Evolutionary conservation across 306 rosid genomes (phyloP), one percentile per base, ranked within the genome.

Genomic region (Dalbergia oliveri): DNA sequence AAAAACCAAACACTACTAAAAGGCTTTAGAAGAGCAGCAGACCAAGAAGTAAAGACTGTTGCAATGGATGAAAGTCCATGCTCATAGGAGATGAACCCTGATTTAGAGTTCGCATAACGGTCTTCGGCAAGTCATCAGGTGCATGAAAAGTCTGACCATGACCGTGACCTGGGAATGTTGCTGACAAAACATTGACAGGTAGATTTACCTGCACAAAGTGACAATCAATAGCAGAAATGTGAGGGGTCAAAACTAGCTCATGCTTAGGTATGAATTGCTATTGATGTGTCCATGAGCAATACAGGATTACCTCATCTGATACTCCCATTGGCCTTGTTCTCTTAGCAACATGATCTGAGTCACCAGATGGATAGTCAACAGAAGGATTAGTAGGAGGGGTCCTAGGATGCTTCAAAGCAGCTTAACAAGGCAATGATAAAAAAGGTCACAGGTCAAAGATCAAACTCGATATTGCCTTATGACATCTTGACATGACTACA

Each of bases 11-110:
- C 41, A 76, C 21, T 21, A 47, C 65, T 73, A 71, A 43, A 57
- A 60, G 49, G 76, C 66, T 50, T 26, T 44, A 58, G 66, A 77
- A 56, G 41, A 80, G 78, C 59, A 26, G 74, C 89, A 60, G 56
- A 95, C 99, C 99, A 81, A 95, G 98, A 84, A 95, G 99, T 64
- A 95, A 74, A 50, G 98, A 87, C 83, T 90, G 99, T 82, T 95
- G 97, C 72, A 77, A 72, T 56, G 99, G 99, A 90, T 95, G 99
- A 61, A 95, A 95, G 83, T 95, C 99, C 99, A 95, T 91, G 97
- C 98, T 95, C 99, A 91, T 91, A 45, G 99, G 99, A 65, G 94
- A 83, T 66, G 99, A 95, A 72, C 98, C 99, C 88, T 93, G 99
- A 70, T 91, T 91, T 73, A 95, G 88, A 70, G 88, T 91, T 61